phyloP scores from a whole-genome alignment of 257 asterid genomes.

The Solanum okadae region DNA sequence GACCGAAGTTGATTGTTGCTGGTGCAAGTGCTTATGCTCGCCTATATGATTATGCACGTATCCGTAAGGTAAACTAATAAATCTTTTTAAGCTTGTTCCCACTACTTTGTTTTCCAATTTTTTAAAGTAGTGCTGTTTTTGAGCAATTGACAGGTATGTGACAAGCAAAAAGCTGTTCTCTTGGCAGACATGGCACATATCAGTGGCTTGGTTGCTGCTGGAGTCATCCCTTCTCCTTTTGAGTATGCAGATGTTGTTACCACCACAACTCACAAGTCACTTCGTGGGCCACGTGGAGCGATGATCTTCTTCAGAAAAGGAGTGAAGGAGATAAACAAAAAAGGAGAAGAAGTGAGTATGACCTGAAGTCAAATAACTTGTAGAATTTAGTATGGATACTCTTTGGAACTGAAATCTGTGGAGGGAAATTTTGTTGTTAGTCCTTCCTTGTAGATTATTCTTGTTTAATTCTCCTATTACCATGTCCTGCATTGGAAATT shows the following conservation, averaged over 20 bases:
- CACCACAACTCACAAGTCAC: conserved; percentile 93
- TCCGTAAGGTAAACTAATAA: conserved; percentile 58
- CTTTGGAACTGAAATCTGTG: background rate
- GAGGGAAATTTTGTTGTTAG: background rate
- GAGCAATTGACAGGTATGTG: conserved; percentile 63
- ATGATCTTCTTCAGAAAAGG: conserved; percentile 97
- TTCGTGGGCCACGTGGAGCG: conserved; percentile 98
- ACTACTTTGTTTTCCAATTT: background rate
- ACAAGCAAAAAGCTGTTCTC: conserved; percentile 78
- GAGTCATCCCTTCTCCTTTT: conserved; percentile 95
- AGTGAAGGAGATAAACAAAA: conserved; percentile 73
- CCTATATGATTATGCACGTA: conserved; percentile 75
- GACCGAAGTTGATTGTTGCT: conserved; percentile 93
- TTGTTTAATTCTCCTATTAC: background rate
- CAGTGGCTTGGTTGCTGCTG: conserved; percentile 98
- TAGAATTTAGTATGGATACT: background rate
- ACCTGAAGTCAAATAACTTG: background rate
- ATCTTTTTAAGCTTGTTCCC: background rate
- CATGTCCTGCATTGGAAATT: background rate
- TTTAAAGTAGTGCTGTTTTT: background rate
- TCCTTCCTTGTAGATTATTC: background rate
- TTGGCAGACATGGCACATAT: conserved; percentile 99
- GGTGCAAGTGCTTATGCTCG: conserved; percentile 99
- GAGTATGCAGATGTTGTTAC: conserved; percentile 94
- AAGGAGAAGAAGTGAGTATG: conserved; percentile 80